Evolutionary conservation across 1,139 yeast genomes (phyloP).

Genomic region (Pichia inconspicua): DNA sequence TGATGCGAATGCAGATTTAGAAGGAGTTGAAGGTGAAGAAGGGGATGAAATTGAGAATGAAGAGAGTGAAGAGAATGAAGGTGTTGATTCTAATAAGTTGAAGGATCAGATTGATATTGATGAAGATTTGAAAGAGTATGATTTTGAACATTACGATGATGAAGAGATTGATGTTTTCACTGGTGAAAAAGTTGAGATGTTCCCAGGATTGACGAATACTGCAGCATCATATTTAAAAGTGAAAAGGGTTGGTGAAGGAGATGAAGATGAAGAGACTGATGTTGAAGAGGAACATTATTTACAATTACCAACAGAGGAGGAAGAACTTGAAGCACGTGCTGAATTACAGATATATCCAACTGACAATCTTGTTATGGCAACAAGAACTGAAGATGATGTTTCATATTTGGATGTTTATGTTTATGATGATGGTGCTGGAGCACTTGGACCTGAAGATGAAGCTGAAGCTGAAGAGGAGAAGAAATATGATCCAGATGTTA

Average conservation of each 20-base stretch:
- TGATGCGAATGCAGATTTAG: slow-evolving; percentile 61
- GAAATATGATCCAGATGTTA: slow-evolving; percentile 55
- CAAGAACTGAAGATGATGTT: slow-evolving; percentile 93
- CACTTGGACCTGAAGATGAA: slow-evolving; percentile 48
- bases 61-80: slow-evolving; percentile 25
- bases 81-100: slow-evolving; percentile 21
- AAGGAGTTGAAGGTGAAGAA: slow-evolving; percentile 30
- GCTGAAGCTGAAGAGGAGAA: slow-evolving; percentile 51
- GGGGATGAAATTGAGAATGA: slow-evolving; percentile 24
- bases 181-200: slow-evolving; percentile 47
- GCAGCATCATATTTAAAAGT: slow-evolving; percentile 37
- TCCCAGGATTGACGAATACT: slow-evolving; percentile 59
- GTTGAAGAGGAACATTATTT: slow-evolving; percentile 54
- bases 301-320: slow-evolving; percentile 62
- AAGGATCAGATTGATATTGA: slow-evolving; percentile 54
- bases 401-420: slow-evolving; percentile 89
- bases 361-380: slow-evolving; percentile 81
- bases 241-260: slow-evolving; percentile 5
- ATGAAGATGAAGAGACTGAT: slow-evolving; percentile 42
- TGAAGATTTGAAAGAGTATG: slow-evolving; percentile 81
- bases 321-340: slow-evolving; percentile 60
- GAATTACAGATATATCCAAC: slow-evolving; percentile 85
- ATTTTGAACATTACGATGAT: slow-evolving; percentile 76
- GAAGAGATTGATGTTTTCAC: slow-evolving; percentile 31
- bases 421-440: slow-evolving; percentile 87